Evolutionary conservation across 2,329 filamentous ascomycete species (phyloP).

Genomic region (Drechslerella coelobrocha): DNA sequence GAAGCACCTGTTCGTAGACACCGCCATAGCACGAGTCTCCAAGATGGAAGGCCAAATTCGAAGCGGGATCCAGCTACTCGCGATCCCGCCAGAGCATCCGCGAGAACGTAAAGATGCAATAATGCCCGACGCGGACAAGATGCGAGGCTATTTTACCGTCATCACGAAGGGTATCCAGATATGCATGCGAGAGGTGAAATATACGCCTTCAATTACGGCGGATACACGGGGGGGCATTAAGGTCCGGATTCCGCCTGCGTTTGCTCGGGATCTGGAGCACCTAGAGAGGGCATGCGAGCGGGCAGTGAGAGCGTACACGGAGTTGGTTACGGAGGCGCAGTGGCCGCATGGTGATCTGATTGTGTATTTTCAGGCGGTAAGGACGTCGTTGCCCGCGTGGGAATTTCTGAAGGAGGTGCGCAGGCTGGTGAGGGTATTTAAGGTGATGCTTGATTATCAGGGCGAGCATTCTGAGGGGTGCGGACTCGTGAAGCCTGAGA

Average conservation of each 20-base stretch:
- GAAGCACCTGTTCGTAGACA: constrained; percentile 31
- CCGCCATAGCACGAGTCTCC: constrained; percentile 13
- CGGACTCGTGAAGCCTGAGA: too few relatives aligned
- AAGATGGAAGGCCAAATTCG: constrained; percentile 11
- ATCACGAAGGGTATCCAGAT: constrained; percentile 11
- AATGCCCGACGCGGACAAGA: constrained; percentile 6
- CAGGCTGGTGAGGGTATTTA: constrained; percentile 14
- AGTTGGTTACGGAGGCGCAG: constrained; percentile 1
- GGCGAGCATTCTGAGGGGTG: neutral
- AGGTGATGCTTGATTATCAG: constrained; percentile 14
- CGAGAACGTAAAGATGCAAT: neutral
- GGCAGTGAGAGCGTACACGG: constrained; percentile 14
- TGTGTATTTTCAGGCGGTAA: constrained; percentile 28
- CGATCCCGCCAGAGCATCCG: constrained; percentile 19
- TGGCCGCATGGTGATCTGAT: constrained; percentile 31
- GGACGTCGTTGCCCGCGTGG: constrained; percentile 13
- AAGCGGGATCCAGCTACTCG: constrained; percentile 21
- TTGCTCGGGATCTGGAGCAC: constrained; percentile 21
- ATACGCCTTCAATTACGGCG: constrained; percentile 1
- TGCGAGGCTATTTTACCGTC: constrained; percentile 15
- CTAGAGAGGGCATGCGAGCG: constrained; percentile 21
- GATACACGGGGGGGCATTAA: constrained; percentile 9
- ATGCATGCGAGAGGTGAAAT: constrained; percentile 24
- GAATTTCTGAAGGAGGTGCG: constrained; percentile 25
- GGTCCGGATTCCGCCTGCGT: constrained; percentile 14